Percentiles rank a stretch among this genome's conserved stretches.
Conservation (phyloP, 371 early-diverging fungal genomes). For the Saksenaea oblongispora region DNA sequence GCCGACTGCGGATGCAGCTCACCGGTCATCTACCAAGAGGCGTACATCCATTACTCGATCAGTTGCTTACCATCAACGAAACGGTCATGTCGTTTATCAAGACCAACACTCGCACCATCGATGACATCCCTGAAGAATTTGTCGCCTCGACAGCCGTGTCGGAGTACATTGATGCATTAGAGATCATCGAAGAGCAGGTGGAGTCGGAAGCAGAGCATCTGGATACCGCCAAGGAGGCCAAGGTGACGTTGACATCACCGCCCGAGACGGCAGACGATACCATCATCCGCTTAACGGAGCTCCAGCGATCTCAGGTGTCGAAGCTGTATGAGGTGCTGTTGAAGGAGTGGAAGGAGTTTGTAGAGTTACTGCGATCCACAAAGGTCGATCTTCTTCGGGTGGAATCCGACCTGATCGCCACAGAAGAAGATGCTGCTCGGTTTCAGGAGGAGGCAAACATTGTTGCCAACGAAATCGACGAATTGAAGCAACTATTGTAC, state of each 20-base stretch:
- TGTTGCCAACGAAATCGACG: conserved; percentile 11
- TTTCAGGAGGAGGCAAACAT: conserved; percentile 22
- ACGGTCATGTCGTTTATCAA: conserved; percentile 42
- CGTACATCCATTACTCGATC: conserved; percentile 43
- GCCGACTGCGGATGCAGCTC: conserved; percentile 44
- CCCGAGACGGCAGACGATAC: conserved; percentile 40
- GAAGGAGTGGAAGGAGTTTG: conserved; percentile 44
- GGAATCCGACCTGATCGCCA: conserved; percentile 30
- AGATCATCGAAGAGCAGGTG: conserved; percentile 40
- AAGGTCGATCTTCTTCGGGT: conserved; percentile 36
- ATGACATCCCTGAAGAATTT: conserved; percentile 46
- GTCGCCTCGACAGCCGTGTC: conserved; percentile 26
- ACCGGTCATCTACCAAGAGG: conserved; percentile 52
- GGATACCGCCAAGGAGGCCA: conserved; percentile 34
- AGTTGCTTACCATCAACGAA: conserved; percentile 43
- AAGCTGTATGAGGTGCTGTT: conserved; percentile 35
- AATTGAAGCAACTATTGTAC: neutral
- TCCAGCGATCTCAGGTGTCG: conserved; percentile 35
- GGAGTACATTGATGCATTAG: conserved; percentile 43
- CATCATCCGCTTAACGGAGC: conserved; percentile 41
- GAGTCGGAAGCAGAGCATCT: conserved; percentile 24
- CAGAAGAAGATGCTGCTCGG: conserved; percentile 27
- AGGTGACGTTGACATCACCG: conserved; percentile 24
- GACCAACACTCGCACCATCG: conserved; percentile 37
- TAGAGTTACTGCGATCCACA: conserved; percentile 30